Percentiles rank a stretch among this genome's conserved stretches.
Evolutionary conservation across 345 rosid genomes (phyloP).

Genomic region (Zanthoxylum bungeanum): DNA sequence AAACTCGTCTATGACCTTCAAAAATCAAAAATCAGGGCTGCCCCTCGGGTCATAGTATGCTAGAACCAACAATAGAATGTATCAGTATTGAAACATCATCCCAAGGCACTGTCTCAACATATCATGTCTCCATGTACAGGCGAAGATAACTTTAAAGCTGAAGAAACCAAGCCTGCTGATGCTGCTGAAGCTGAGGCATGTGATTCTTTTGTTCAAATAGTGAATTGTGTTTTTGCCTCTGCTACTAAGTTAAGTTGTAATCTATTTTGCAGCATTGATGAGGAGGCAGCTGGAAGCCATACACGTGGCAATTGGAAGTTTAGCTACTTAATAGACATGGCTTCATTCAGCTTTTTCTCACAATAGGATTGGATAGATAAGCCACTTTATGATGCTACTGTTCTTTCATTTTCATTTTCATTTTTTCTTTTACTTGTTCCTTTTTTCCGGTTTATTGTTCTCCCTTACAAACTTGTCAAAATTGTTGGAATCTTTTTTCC

Average conservation of each 20-base stretch:
- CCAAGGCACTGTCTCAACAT: constrained; percentile 2
- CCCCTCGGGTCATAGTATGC: neutral
- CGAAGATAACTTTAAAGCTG: constrained; percentile 69
- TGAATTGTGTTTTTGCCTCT: neutral
- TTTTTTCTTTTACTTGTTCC: neutral
- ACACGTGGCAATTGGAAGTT: constrained; percentile 13
- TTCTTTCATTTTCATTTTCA: neutral
- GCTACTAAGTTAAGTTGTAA: neutral
- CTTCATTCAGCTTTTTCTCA: constrained; percentile 22
- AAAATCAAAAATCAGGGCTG: no score
- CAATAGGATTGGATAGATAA: constrained; percentile 24
- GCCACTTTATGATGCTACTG: constrained; percentile 23
- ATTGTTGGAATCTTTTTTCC: neutral
- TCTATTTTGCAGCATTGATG: constrained; percentile 36
- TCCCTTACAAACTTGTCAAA: constrained; percentile 3
- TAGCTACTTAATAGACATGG: constrained; percentile 18
- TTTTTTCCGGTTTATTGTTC: constrained; percentile 14
- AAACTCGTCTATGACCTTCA: no score
- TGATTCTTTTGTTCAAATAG: neutral
- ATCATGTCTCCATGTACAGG: constrained; percentile 40
- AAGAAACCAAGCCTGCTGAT: constrained; percentile 66
- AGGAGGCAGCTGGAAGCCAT: constrained; percentile 17
- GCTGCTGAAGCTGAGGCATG: constrained; percentile 59
- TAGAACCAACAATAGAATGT: neutral
- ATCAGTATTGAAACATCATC: neutral